These are phyloP conservation scores for Cladophialophora carrionii DNA, from an alignment of 2,329 filamentous ascomycete genomes.

Conservation along the genomic window DNA sequence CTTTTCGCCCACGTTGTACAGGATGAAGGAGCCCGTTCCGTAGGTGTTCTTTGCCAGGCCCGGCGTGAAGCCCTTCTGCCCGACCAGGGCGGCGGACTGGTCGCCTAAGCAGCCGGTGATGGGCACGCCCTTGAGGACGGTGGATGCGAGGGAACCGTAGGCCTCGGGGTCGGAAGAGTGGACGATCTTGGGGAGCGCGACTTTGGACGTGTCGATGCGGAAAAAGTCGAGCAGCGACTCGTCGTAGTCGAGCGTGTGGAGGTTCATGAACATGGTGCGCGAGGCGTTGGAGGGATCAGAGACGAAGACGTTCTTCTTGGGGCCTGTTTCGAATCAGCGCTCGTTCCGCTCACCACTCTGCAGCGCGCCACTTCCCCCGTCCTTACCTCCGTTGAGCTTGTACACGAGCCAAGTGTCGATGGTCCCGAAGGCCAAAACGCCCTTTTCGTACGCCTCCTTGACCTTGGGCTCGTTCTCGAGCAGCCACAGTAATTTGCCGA, in stretches of 20 bases:
- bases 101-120: conserved; percentile 88
- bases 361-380: not conserved
- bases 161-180: conserved; percentile 74
- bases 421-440: conserved; percentile 79
- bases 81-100: conserved; percentile 82
- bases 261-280: conserved; percentile 92
- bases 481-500: conserved; percentile 82
- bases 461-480: conserved; percentile 72
- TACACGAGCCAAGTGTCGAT: conserved; percentile 89
- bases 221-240: conserved; percentile 78
- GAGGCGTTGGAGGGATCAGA: conserved; percentile 88
- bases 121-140: conserved; percentile 68
- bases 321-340: conserved; percentile 35
- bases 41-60: conserved; percentile 90
- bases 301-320: conserved; percentile 69
- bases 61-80: conserved; percentile 79
- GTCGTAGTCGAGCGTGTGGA: conserved; percentile 78
- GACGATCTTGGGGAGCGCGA: conserved; percentile 79
- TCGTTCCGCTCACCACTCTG: not conserved
- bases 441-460: conserved; percentile 72
- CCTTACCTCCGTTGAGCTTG: conserved; percentile 69
- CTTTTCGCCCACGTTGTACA: conserved; percentile 84
- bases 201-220: conserved; percentile 70
- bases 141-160: conserved; percentile 69
- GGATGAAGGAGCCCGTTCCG: conserved; percentile 84